Base-by-base conservation (phyloP, 805 yeast species). In the Hanseniaspora nectarophila region DNA sequence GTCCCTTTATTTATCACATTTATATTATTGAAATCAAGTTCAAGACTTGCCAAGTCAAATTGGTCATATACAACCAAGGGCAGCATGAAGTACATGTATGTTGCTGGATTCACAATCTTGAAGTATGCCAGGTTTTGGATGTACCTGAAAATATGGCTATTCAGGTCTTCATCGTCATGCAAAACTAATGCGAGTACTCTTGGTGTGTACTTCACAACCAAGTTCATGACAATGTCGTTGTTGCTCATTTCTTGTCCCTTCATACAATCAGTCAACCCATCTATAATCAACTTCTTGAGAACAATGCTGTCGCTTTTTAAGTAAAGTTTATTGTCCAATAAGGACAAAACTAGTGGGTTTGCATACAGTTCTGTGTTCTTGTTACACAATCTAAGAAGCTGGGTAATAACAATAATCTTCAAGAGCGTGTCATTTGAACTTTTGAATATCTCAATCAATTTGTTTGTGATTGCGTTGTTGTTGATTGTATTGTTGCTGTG, bases 161-260 rank as follows among this genome's bases (percentile, higher is more conserved):
- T 37, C 40, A 37, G 20, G 40, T n/a, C 18, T 13, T 37, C 40
- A 13, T 37, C 24, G n/a, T 37, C 21, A 21, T 37, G 15, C 5
- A 37, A 6, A 12, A 37, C n/a, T 26, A 37, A 21, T 7, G 21
- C 21, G 28, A 37, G 8, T 5, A 37, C 26, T 15, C 21, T 37
- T 7, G 40, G 40, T 21, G 40, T 21, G 12, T 37, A 37, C 18
- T 37, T 37, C 26, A 21, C 40, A 13, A 37, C 21, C 40, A 37
- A 37, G 16, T 37, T 37, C 26, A 37, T 16, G n/a, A 26, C 13
- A 7, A 37, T 37, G 26, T 37, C 40, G 16, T 37, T 26, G 5
- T 37, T 37, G 16, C 26, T 37, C 28, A 26, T 12, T 28, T 49
- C 53, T 34, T 49, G 53, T 24, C 10, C 16, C 28, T 31, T 33